Conservation (phyloP, 2,329 filamentous ascomycete species). For the Hypoxylon sp. region DNA sequence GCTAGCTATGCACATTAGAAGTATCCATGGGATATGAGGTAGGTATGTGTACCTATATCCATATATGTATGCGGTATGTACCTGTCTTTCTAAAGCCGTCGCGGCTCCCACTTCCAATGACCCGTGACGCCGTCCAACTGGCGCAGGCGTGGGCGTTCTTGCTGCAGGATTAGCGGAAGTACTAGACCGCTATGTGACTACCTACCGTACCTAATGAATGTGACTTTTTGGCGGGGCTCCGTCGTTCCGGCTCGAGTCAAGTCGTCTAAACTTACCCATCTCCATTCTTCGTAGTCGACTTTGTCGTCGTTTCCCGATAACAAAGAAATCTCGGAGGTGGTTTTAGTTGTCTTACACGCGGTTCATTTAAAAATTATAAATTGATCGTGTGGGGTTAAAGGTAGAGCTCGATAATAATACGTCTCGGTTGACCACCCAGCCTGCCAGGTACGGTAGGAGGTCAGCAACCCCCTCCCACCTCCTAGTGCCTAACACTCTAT, state of each 20-base stretch:
- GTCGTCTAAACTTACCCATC: constrained; percentile 29
- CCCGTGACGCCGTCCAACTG: constrained; percentile 30
- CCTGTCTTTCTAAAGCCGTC: constrained; percentile 1
- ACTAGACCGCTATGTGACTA: constrained; percentile 24
- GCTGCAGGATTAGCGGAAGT: constrained; percentile 4
- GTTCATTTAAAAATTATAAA: constrained; percentile 36
- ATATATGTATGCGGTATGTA: constrained; percentile 13
- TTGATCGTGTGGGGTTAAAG: constrained; percentile 35
- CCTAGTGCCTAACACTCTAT: constrained; percentile 16
- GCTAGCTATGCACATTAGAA: background rate
- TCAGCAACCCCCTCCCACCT: constrained; percentile 7
- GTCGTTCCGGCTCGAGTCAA: constrained; percentile 39
- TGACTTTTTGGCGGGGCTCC: constrained; percentile 34
- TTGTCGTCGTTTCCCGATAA: constrained; percentile 26
- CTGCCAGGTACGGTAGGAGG: constrained; percentile 42
- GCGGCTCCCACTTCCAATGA: constrained; percentile 27
- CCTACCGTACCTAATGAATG: constrained; percentile 7
- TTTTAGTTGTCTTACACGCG: constrained; percentile 22
- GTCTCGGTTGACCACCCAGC: constrained; percentile 24
- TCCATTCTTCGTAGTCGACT: constrained; percentile 25
- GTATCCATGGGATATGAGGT: background rate
- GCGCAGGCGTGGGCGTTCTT: constrained; percentile 8
- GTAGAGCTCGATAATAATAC: constrained; percentile 28
- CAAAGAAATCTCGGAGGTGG: constrained; percentile 33
- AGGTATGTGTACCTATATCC: background rate